Conservation (phyloP, 129 eudicot species). For the Pittosporum tobira region DNA sequence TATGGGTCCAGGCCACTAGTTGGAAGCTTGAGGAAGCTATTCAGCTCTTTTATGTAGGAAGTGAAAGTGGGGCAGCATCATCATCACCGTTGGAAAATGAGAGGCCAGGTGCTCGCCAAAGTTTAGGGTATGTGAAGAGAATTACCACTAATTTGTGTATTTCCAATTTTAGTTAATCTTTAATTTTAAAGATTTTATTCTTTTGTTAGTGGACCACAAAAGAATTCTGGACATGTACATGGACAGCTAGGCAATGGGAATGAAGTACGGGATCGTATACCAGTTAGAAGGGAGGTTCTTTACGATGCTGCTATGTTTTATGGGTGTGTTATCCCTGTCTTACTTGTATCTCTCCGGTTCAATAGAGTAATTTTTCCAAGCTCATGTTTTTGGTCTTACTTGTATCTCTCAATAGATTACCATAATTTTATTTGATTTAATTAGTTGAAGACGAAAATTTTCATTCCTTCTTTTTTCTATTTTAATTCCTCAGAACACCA, state of each 20-base stretch:
- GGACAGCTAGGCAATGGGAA: constrained; percentile 24
- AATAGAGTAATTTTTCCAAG: too few species aligned
- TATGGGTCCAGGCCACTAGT: constrained; percentile 69
- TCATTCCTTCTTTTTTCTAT: constrained; percentile 4
- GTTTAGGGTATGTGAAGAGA: constrained; percentile 33
- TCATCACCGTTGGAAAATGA: constrained; percentile 41
- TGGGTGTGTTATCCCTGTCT: constrained; percentile 39
- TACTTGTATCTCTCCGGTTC: too few species aligned
- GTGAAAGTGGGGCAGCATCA: constrained; percentile 44
- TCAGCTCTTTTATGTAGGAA: constrained; percentile 75
- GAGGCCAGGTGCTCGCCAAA: constrained; percentile 28
- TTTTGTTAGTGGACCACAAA: constrained; percentile 27
- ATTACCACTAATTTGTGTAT: background rate
- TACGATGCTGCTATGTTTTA: constrained; percentile 53
- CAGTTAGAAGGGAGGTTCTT: constrained; percentile 88
- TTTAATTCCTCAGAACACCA: constrained; percentile 27
- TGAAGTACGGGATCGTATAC: constrained; percentile 80
- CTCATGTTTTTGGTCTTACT: too few species aligned
- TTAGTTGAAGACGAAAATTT: background rate
- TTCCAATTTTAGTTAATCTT: too few species aligned
- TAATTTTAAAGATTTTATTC: background rate
- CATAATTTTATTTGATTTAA: too few species aligned
- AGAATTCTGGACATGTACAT: constrained; percentile 25
- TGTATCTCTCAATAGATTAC: too few species aligned
- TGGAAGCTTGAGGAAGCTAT: constrained; percentile 98